These are phyloP conservation scores for Fusarium succisae DNA, from an alignment of 2,329 filamentous ascomycete species.

Conservation along the genomic window DNA sequence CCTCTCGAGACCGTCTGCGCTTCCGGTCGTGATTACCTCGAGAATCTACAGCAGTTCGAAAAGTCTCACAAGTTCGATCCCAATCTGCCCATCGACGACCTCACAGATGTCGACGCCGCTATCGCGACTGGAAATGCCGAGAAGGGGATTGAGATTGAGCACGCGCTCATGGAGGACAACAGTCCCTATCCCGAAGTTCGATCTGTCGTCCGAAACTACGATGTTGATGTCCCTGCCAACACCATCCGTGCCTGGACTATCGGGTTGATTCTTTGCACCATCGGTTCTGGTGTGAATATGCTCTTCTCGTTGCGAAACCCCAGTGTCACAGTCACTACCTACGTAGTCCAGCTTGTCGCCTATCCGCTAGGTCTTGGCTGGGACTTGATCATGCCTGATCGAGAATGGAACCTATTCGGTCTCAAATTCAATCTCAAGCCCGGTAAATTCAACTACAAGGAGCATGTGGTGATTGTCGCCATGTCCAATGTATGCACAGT, in stretches of 20 bases:
- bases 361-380: conserved; percentile 67
- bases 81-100: conserved; percentile 70
- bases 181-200: conserved; percentile 75
- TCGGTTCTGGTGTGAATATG: conserved; percentile 70
- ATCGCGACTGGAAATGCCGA: conserved; percentile 64
- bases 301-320: conserved; percentile 69
- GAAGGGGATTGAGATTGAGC: conserved; percentile 65
- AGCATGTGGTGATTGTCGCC: conserved; percentile 69
- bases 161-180: conserved; percentile 69
- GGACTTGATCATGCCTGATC: conserved; percentile 65
- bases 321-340: conserved; percentile 67
- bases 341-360: conserved; percentile 69
- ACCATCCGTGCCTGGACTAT: conserved; percentile 72
- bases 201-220: conserved; percentile 71
- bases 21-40: conserved; percentile 54
- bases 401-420: conserved; percentile 60
- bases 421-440: conserved; percentile 65
- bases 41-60: conserved; percentile 65
- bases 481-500: conserved; percentile 67
- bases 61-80: conserved; percentile 71
- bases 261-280: conserved; percentile 67
- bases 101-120: conserved; percentile 68
- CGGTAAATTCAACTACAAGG: conserved; percentile 69
- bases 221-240: conserved; percentile 71
- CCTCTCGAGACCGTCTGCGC: conserved; percentile 52